These are phyloP conservation scores for Glonium stellatum DNA, from an alignment of 495 filamentous ascomycete genomes.

Conservation along the genomic window DNA sequence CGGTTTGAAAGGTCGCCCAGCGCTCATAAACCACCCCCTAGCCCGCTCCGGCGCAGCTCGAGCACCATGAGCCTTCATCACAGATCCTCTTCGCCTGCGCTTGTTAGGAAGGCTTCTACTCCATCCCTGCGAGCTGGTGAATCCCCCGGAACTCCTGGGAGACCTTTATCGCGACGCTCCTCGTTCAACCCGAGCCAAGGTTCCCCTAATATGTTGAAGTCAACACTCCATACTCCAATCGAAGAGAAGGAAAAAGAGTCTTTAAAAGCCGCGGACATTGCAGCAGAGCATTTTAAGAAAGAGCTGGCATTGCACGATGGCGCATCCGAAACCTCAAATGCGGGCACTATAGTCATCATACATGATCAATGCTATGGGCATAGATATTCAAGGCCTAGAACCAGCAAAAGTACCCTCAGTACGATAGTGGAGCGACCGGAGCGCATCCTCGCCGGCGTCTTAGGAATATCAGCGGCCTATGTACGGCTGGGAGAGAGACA, in stretches of 20 bases:
- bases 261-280: constrained; percentile 61
- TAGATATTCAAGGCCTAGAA: constrained; percentile 74
- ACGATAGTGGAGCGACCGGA: constrained; percentile 90
- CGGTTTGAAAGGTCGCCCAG: constrained; percentile 31
- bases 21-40: constrained; percentile 24
- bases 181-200: constrained; percentile 43
- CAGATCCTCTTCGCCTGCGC: constrained; percentile 33
- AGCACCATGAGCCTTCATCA: constrained; percentile 40
- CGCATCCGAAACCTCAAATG: constrained; percentile 40
- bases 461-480: constrained; percentile 83
- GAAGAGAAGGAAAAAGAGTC: constrained; percentile 36
- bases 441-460: constrained; percentile 72
- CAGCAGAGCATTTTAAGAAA: constrained; percentile 58
- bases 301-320: constrained; percentile 60
- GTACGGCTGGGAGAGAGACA: constrained; percentile 78
- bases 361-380: constrained; percentile 95
- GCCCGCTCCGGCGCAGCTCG: constrained; percentile 42
- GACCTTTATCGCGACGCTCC: constrained; percentile 42
- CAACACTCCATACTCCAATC: constrained; percentile 34
- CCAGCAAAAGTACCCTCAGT: constrained; percentile 54
- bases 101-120: constrained; percentile 47
- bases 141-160: constrained; percentile 36
- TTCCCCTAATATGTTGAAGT: constrained; percentile 32
- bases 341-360: constrained; percentile 72
- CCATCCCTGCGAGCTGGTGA: constrained; percentile 44